These are phyloP conservation scores for Cladophialophora chaetospira DNA, from an alignment of 2,329 filamentous ascomycete species.

Conservation along the genomic window DNA sequence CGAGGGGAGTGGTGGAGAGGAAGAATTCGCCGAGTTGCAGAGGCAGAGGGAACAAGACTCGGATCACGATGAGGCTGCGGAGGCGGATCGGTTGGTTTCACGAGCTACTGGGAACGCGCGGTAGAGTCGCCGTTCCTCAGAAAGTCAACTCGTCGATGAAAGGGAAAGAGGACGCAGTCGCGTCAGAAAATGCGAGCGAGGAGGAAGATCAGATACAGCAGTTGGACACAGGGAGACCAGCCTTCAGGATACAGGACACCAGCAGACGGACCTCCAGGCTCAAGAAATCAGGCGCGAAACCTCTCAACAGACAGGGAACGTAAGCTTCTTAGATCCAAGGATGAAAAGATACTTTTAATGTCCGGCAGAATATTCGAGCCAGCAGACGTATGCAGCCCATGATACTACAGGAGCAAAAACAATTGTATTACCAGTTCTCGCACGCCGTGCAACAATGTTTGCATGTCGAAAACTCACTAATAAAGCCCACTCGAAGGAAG, in stretches of 20 bases:
- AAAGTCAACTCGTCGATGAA: too few species aligned
- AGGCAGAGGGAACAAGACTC: conserved; percentile 6
- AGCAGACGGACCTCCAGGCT: too few species aligned
- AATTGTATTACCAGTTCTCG: too few species aligned
- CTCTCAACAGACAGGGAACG: too few species aligned
- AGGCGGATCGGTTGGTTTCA: conserved; percentile 3
- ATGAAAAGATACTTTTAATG: too few species aligned
- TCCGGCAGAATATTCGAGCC: too few species aligned
- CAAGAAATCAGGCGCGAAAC: too few species aligned
- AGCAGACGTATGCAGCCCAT: too few species aligned
- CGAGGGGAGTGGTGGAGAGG: conserved; percentile 14
- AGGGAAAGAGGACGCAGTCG: neutral
- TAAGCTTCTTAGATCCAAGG: too few species aligned
- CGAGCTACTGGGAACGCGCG: neutral
- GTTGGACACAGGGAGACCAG: neutral
- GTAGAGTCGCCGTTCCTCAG: neutral
- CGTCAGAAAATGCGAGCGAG: neutral
- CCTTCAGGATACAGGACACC: neutral
- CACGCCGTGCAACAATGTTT: too few species aligned
- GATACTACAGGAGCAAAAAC: too few species aligned
- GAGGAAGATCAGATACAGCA: neutral
- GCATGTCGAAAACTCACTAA: too few species aligned
- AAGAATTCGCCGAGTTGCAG: conserved; percentile 16
- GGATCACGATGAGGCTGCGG: conserved; percentile 1
- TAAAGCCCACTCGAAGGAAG: neutral